A percentile compares a stretch with the other conserved stretches of the same genome.
Evolutionary conservation across 2,329 filamentous ascomycete species (phyloP).

Genomic region (Phialocephala subalpina): DNA sequence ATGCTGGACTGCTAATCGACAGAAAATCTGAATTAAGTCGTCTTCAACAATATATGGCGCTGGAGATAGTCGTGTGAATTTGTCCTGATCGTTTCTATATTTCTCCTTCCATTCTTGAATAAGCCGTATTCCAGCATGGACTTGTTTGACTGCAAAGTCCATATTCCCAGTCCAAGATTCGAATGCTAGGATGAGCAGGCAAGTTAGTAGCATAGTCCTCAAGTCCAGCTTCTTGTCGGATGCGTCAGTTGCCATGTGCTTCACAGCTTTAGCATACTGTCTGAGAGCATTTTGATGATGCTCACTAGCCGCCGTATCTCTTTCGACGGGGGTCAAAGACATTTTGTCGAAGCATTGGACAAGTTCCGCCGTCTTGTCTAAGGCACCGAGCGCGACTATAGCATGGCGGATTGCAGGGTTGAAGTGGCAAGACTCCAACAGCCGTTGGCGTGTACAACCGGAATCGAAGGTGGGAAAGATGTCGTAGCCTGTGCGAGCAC

Average conservation of each 20-base stretch:
- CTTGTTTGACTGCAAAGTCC: constrained; percentile 32
- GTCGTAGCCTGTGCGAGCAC: constrained; percentile 28
- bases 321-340: constrained; percentile 20
- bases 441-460: constrained; percentile 23
- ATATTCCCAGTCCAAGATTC: constrained; percentile 59
- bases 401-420: constrained; percentile 33
- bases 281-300: constrained; percentile 33
- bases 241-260: constrained; percentile 31
- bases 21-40: constrained; percentile 30
- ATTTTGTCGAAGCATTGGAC: constrained; percentile 25
- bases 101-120: constrained; percentile 42
- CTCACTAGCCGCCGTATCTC: constrained; percentile 20
- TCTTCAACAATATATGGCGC: constrained; percentile 27
- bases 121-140: constrained; percentile 34
- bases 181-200: constrained; percentile 58
- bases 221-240: constrained; percentile 49
- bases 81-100: constrained; percentile 22
- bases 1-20: constrained; percentile 30
- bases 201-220: constrained; percentile 47
- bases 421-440: constrained; percentile 32
- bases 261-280: constrained; percentile 33
- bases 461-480: constrained; percentile 32
- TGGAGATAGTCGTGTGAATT: constrained; percentile 22
- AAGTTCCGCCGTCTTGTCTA: constrained; percentile 31
- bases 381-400: constrained; percentile 33